Evolutionary conservation across 2,329 filamentous ascomycete species (phyloP), one percentile per base, ranked within the genome.

Genomic region (Pseudocercospora eumusae): DNA sequence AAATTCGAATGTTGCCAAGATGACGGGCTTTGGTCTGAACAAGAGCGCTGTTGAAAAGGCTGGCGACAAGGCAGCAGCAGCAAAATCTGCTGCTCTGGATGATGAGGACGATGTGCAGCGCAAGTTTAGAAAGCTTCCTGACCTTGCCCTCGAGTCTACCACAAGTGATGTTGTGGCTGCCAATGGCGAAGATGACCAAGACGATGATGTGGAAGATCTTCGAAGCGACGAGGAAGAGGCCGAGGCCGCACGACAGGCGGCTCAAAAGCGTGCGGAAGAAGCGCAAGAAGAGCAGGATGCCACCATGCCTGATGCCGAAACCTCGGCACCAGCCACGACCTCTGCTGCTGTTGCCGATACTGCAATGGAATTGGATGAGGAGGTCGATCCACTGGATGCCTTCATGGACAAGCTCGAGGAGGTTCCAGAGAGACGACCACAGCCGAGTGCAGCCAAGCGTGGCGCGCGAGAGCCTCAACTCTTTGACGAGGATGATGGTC

Each of bases 321-420:
- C 70, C 21, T 65, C 60, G 20, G 65, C 62, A 45, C 64, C 69
- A 53, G 20, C 57, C 20, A 40, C 44, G 44, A 23, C 44, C 13
- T 23, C 55, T 20, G 61, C 56, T n/a, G 60, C 56, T 5, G 58
- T 62, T 18, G 59, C 59, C 5, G 56, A 54, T 25, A 60, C 53
- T 13, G 59, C 56, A 9, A 73, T 73, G 76, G 63, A 78, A 77
- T 75, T 78, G 31, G 82, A 86, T 60, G 88, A 92, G 59, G 91
- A 91, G 31, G 79, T 95, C 36, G 95, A 99, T 75, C 92, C 95
- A 7, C 81, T 99, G 40, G 95, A 99, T 78, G 93, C 92, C n/a
- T 99, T 96, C 79, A 99, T 99, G 95, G 89, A 87, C 57, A 86
- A 84, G 64, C 81, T 89, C 55, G 79, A 79, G 2, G 83, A 86